Conservation (phyloP, 345 rosid species). For the Nasturtium officinale region DNA sequence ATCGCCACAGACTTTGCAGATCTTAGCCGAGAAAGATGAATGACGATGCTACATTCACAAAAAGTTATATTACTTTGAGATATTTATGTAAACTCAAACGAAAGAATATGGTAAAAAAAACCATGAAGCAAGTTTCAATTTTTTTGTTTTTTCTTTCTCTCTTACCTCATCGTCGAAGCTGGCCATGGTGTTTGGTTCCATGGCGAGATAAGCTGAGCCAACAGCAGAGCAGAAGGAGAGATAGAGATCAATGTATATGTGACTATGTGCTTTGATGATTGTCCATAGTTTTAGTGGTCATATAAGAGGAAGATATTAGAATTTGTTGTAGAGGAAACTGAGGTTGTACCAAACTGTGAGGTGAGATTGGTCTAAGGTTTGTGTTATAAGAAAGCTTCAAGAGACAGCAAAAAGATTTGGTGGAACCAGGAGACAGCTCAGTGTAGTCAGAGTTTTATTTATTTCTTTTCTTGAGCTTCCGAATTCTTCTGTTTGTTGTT, state of each 20-base stretch:
- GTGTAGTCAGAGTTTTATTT: background rate
- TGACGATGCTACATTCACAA: conserved; percentile 49
- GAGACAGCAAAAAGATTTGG: conserved; percentile 45
- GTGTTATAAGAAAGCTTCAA: conserved; percentile 49
- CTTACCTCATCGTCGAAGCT: conserved; percentile 56
- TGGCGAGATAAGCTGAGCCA: conserved; percentile 31
- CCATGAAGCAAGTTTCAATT: conserved; percentile 17
- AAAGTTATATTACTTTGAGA: background rate
- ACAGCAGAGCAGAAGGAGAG: conserved; percentile 17
- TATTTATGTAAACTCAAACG: background rate
- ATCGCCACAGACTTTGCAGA: conserved; percentile 80
- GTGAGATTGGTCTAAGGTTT: conserved; percentile 53
- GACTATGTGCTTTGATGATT: conserved; percentile 39
- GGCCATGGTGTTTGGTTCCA: conserved; percentile 64
- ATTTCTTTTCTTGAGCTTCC: conserved; percentile 29
- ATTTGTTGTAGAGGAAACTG: conserved; percentile 26
- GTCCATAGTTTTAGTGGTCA: conserved; percentile 21
- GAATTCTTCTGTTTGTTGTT: conserved; percentile 14
- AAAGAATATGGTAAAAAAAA: conserved; percentile 15
- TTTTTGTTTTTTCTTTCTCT: background rate
- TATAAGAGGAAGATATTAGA: conserved; percentile 15
- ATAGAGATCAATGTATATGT: conserved; percentile 7
- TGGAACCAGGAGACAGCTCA: conserved; percentile 43
- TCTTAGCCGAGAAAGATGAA: conserved; percentile 47
- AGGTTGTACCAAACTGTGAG: conserved; percentile 78